A percentile compares a stretch with the other conserved stretches of the same genome.
phyloP scores from a whole-genome alignment of 345 rosid species.

The Citrus sp. region DNA sequence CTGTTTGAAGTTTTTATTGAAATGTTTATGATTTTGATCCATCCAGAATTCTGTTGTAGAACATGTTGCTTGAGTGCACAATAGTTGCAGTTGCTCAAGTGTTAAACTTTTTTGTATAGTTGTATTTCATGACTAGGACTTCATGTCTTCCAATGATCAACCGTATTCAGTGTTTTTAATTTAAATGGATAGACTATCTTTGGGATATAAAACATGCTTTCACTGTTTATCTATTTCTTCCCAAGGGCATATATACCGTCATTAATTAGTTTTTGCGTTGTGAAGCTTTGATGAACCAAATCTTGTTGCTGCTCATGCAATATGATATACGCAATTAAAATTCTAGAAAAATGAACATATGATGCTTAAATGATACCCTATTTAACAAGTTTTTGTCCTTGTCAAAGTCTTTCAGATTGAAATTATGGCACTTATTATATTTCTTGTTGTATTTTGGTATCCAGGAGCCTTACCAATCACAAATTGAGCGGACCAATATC shows the following conservation, averaged over 20 bases:
- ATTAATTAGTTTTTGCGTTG: neutral
- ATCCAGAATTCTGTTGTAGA: neutral
- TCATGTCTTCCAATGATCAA: neutral
- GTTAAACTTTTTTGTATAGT: too few relatives aligned
- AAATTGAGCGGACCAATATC: constrained; percentile 80
- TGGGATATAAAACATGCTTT: neutral
- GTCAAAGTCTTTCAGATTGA: neutral
- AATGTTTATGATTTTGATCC: neutral
- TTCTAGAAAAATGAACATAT: neutral
- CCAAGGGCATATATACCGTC: neutral
- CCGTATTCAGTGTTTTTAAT: neutral
- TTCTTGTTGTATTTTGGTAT: constrained; percentile 3
- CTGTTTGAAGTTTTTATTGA: neutral
- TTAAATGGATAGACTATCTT: neutral
- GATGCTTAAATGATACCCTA: neutral
- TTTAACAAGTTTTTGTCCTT: neutral
- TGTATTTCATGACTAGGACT: neutral
- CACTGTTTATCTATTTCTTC: neutral
- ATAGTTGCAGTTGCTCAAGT: neutral
- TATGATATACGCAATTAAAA: neutral
- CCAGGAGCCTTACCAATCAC: constrained; percentile 79
- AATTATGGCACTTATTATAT: neutral
- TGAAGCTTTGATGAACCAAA: neutral
- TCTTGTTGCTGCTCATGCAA: neutral
- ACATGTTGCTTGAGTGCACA: neutral